phyloP scores from a whole-genome alignment of 148 eudicot genomes.

The Camellia granthamiana region DNA sequence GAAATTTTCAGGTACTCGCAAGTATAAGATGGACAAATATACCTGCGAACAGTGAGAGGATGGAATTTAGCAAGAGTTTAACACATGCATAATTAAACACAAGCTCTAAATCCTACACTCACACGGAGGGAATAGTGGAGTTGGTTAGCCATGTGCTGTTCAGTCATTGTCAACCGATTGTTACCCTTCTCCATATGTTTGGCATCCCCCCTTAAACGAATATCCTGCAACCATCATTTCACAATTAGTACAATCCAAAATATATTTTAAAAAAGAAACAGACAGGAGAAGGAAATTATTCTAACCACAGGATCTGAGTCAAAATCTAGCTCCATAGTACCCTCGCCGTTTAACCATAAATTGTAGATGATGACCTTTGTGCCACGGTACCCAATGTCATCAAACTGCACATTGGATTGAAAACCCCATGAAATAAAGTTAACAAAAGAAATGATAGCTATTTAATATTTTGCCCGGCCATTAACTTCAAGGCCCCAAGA shows the following conservation, averaged over 20 bases:
- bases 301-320: constrained; percentile 71
- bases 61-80: constrained; percentile 1
- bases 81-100: neutral
- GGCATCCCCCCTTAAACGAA: constrained; percentile 39
- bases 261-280: neutral
- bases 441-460: neutral
- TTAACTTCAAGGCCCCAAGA: too few species aligned
- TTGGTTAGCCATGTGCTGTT: constrained; percentile 69
- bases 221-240: constrained; percentile 54
- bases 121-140: constrained; percentile 82
- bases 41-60: constrained; percentile 39
- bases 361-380: constrained; percentile 78
- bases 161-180: constrained; percentile 30
- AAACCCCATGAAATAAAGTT: neutral
- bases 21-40: constrained; percentile 79
- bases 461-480: too few species aligned
- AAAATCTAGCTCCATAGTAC: constrained; percentile 75
- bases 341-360: constrained; percentile 74
- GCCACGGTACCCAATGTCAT: constrained; percentile 70
- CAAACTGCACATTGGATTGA: constrained; percentile 58
- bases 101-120: constrained; percentile 33
- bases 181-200: constrained; percentile 18
- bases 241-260: constrained; percentile 14
- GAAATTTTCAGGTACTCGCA: constrained; percentile 68
- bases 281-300: neutral